A percentile compares a stretch with the other conserved stretches of the same genome.
phyloP scores from a whole-genome alignment of 2,329 filamentous ascomycete genomes.

The Trichoderma polysporum region DNA sequence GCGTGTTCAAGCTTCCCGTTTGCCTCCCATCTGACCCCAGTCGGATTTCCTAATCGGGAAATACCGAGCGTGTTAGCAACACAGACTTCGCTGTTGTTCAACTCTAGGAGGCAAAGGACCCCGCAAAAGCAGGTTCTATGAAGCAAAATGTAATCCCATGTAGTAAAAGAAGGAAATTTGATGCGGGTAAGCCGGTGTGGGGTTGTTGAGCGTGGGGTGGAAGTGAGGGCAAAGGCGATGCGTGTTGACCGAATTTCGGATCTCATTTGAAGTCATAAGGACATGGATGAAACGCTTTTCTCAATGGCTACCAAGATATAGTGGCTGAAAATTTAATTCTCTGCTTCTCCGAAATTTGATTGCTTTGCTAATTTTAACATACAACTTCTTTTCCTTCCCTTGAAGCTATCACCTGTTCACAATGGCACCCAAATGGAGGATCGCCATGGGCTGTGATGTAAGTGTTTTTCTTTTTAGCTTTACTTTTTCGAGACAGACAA shows the following conservation, averaged over 20 bases:
- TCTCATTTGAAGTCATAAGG: conserved; percentile 11
- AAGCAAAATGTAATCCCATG: background rate
- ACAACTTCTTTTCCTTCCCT: background rate
- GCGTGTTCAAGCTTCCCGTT: conserved; percentile 6
- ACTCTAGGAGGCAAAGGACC: background rate
- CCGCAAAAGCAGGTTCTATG: background rate
- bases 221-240: background rate
- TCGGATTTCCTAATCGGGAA: conserved; percentile 27
- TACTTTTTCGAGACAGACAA: background rate
- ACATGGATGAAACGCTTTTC: background rate
- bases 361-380: background rate
- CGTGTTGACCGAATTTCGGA: background rate
- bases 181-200: background rate
- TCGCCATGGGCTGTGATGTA: conserved; percentile 56
- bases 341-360: background rate
- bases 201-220: background rate
- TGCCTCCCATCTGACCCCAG: conserved; percentile 3
- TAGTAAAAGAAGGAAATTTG: background rate
- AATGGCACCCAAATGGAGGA: conserved; percentile 52
- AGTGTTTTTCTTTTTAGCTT: conserved; percentile 27
- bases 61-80: conserved; percentile 11
- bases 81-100: background rate
- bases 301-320: background rate
- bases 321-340: background rate
- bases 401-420: conserved; percentile 21